A percentile compares a stretch with the other conserved stretches of the same genome.
phyloP scores from a whole-genome alignment of 2,329 filamentous ascomycete species.

The Xylaria sp. region DNA sequence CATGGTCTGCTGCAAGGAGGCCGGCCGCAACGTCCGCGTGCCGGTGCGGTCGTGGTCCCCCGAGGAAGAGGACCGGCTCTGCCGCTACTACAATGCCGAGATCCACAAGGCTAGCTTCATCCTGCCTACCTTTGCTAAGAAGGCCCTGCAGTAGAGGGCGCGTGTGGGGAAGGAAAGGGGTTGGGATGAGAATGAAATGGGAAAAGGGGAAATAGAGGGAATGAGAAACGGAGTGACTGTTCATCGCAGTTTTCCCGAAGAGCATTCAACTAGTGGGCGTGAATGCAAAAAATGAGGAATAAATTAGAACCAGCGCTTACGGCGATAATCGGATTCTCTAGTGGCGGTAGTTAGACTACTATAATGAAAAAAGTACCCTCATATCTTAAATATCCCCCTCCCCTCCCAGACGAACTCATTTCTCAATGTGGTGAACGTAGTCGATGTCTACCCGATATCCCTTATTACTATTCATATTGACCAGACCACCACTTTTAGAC shows the following conservation, averaged over 20 bases:
- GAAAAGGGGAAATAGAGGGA: background rate
- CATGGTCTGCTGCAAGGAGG: constrained; percentile 99
- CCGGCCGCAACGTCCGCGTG: constrained; percentile 82
- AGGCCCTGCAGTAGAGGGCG: constrained; percentile 69
- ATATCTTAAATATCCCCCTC: background rate
- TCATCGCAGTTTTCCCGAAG: too few species aligned
- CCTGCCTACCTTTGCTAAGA: constrained; percentile 91
- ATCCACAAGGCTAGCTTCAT: constrained; percentile 96
- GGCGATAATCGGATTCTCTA: background rate
- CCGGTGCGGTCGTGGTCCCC: constrained; percentile 82
- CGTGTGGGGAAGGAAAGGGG: background rate
- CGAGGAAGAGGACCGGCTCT: constrained; percentile 92
- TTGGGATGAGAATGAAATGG: background rate
- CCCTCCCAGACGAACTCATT: too few species aligned
- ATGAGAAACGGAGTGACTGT: background rate
- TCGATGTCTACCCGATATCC: too few species aligned
- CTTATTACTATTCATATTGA: too few species aligned
- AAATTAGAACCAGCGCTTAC: background rate
- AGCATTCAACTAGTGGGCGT: background rate
- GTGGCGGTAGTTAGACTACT: background rate
- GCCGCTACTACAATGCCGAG: constrained; percentile 97
- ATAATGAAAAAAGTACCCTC: background rate
- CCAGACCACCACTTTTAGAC: too few species aligned
- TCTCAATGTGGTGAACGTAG: too few species aligned
- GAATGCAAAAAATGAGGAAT: background rate